phyloP scores from a whole-genome alignment of 352 stramenopile genomes.

The Globisporangium echinulatum region DNA sequence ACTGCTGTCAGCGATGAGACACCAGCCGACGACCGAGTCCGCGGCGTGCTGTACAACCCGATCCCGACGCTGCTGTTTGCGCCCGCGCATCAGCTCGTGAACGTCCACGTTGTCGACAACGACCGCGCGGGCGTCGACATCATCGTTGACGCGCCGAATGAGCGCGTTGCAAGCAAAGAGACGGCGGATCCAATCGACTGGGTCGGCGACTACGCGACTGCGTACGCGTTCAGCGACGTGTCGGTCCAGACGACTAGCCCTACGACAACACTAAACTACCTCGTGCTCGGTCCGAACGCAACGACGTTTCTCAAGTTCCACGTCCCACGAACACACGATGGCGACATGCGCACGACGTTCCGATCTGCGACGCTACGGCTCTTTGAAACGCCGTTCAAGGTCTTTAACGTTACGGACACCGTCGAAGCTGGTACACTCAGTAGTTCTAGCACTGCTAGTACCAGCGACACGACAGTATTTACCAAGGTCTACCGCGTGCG shows the following conservation, averaged over 20 bases:
- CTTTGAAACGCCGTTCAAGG: constrained; percentile 62
- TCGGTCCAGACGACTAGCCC: constrained; percentile 18
- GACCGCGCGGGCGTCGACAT: constrained; percentile 41
- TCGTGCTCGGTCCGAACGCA: constrained; percentile 36
- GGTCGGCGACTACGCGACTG: constrained; percentile 44
- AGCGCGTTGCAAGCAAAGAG: constrained; percentile 30
- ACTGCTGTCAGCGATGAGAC: background rate
- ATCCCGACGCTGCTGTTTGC: constrained; percentile 43
- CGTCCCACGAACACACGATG: constrained; percentile 38
- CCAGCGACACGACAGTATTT: constrained; percentile 23
- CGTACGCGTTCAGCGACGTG: constrained; percentile 53
- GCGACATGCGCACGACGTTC: constrained; percentile 34
- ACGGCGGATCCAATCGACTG: constrained; percentile 33
- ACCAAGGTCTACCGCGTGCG: constrained; percentile 36
- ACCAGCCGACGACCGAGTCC: constrained; percentile 13
- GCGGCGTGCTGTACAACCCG: constrained; percentile 51
- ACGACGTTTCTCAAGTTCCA: constrained; percentile 71
- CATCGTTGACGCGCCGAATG: constrained; percentile 28
- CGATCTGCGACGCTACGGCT: constrained; percentile 28
- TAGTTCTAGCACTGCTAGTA: background rate
- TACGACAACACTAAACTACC: constrained; percentile 26
- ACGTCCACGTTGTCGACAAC: constrained; percentile 43
- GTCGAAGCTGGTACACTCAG: constrained; percentile 4
- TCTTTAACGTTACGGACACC: constrained; percentile 40
- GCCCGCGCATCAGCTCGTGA: constrained; percentile 37